These are phyloP conservation scores for Plasmodium falciparum DNA, from an alignment of 169 alveolate species.

Conservation along the genomic window DNA sequence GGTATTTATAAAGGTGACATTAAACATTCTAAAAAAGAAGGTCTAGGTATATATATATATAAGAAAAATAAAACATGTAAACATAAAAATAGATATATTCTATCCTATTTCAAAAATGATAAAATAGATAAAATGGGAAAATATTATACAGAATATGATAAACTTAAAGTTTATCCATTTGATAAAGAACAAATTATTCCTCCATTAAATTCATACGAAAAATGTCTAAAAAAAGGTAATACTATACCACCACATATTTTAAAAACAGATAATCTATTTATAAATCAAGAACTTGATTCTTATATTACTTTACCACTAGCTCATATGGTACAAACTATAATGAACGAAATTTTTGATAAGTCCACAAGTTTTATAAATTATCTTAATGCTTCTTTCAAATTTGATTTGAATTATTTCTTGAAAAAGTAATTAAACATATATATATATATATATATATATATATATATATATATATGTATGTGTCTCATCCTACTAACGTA, in stretches of 20 bases:
- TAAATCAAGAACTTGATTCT: constrained; percentile 42
- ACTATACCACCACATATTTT: constrained; percentile 16
- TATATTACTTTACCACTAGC: constrained; percentile 53
- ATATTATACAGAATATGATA: constrained; percentile 73
- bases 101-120: constrained; percentile 73
- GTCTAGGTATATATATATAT: constrained; percentile 73
- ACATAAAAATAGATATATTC: constrained; percentile 75
- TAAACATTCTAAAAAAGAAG: constrained; percentile 68
- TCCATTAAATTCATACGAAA: constrained; percentile 6
- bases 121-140: constrained; percentile 56
- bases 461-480: not conserved
- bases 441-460: too few relatives aligned
- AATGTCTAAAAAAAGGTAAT: constrained; percentile 33
- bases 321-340: constrained; percentile 18
- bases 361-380: constrained; percentile 68
- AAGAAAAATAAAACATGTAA: constrained; percentile 68
- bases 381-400: constrained; percentile 33
- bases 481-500: not conserved
- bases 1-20: constrained; percentile 77
- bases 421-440: constrained; percentile 18
- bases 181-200: constrained; percentile 65
- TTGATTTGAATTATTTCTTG: constrained; percentile 69
- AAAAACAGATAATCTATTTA: constrained; percentile 44
- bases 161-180: constrained; percentile 60
- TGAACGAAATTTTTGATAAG: constrained; percentile 46